Conservation (phyloP, 495 filamentous ascomycete species). For the Penicillium coprophilum region DNA sequence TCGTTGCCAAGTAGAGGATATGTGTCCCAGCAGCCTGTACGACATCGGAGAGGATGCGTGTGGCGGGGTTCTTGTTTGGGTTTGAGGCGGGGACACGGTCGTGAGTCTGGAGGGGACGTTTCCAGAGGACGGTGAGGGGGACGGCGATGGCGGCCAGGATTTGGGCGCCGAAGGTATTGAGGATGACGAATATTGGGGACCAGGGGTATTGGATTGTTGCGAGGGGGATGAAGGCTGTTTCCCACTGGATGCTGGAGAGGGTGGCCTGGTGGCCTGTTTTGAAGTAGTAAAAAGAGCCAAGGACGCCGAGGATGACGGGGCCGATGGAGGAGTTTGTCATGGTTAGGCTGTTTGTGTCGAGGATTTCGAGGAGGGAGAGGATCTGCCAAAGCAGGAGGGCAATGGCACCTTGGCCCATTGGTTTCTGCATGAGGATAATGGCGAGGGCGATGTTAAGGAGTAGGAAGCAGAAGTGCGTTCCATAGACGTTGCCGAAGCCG, state of each 20-base stretch:
- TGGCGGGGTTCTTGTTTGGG: conserved; percentile 43
- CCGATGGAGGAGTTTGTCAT: conserved; percentile 68
- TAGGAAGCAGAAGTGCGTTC: conserved; percentile 85
- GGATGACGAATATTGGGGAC: conserved; percentile 73
- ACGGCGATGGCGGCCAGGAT: conserved; percentile 77
- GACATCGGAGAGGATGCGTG: conserved; percentile 61
- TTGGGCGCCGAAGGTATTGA: conserved; percentile 88
- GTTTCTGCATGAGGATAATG: conserved; percentile 82
- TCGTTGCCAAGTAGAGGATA: conserved; percentile 74
- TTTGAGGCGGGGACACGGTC: conserved; percentile 34
- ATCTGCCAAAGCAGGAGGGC: conserved; percentile 80
- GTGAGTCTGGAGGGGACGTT: conserved; percentile 52
- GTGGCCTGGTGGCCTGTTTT: conserved; percentile 96
- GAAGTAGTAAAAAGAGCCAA: conserved; percentile 94
- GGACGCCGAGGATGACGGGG: conserved; percentile 75
- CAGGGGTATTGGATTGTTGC: conserved; percentile 83
- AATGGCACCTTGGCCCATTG: conserved; percentile 86
- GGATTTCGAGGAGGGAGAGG: conserved; percentile 80
- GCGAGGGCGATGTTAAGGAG: conserved; percentile 72
- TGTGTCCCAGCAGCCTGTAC: conserved; percentile 69
- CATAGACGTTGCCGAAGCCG: conserved; percentile 89
- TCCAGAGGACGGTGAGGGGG: conserved; percentile 85
- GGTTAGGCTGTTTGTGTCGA: conserved; percentile 72
- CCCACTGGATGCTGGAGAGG: conserved; percentile 90
- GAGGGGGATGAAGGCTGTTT: conserved; percentile 90